A percentile compares a stretch with the other conserved stretches of the same genome.
Conservation (phyloP, 192 early-diverging fungal genomes). For the Cladochytrium replicatum region DNA sequence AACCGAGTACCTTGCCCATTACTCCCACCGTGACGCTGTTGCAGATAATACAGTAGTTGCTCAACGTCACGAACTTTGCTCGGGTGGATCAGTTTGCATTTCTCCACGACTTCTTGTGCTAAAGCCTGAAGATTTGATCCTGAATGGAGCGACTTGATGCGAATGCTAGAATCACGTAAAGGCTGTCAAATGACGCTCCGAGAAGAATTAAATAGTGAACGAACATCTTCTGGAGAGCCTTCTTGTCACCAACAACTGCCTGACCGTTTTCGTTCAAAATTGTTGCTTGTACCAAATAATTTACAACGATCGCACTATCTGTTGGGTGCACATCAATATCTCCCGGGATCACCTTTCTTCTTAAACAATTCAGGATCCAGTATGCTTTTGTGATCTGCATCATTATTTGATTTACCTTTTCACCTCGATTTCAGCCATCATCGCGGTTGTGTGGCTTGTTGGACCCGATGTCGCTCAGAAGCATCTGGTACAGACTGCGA, state of each 20-base stretch:
- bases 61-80: conserved; percentile 26
- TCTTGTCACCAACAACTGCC: conserved; percentile 29
- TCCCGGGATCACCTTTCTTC: conserved; percentile 37
- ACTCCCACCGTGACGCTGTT: conserved; percentile 14
- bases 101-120: conserved; percentile 37
- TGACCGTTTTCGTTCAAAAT: conserved; percentile 30
- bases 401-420: too few relatives aligned
- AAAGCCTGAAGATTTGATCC: conserved; percentile 19
- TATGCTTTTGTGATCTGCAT: too few relatives aligned
- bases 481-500: too few relatives aligned
- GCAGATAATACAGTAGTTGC: conserved; percentile 30
- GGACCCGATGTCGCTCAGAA: too few relatives aligned
- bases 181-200: background rate
- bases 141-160: conserved; percentile 23
- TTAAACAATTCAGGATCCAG: background rate
- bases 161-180: conserved; percentile 15
- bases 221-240: conserved; percentile 37
- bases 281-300: conserved; percentile 36
- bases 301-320: conserved; percentile 37
- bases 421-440: too few relatives aligned
- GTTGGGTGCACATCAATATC: conserved; percentile 40
- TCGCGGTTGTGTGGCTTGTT: too few relatives aligned
- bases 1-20: conserved; percentile 3
- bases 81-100: conserved; percentile 41
- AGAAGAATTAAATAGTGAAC: background rate